Percentiles rank a stretch among this genome's conserved stretches.
Conservation (phyloP, 164 flowering plant species). For the Liquidambar formosana region DNA sequence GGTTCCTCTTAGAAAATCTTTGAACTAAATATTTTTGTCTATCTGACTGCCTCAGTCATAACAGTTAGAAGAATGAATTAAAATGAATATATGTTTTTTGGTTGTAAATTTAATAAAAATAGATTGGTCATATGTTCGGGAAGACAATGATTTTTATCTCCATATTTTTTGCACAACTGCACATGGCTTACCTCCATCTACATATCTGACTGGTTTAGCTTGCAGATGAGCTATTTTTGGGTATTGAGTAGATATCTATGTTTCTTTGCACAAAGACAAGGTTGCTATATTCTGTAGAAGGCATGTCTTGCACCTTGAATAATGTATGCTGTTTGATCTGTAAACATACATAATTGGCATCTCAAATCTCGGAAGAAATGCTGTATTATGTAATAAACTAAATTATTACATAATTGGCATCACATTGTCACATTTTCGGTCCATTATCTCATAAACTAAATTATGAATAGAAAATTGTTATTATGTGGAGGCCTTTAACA, state of each 20-base stretch:
- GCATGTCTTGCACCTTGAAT: no score
- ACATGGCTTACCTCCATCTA: background rate
- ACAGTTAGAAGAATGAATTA: background rate
- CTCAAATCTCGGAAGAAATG: no score
- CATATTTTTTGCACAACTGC: background rate
- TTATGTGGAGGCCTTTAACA: background rate
- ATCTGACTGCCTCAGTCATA: background rate
- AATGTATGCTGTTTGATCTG: background rate
- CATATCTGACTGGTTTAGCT: background rate
- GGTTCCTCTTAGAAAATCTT: slow-evolving; percentile 38
- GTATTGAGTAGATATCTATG: background rate
- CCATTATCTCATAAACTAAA: background rate
- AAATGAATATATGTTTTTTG: background rate
- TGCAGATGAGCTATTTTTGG: background rate
- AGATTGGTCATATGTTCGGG: background rate
- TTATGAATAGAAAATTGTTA: background rate
- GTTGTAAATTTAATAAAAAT: background rate
- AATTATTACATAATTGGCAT: no score
- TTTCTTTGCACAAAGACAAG: background rate
- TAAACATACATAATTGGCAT: no score
- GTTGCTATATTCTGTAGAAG: no score
- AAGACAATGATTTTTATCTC: background rate
- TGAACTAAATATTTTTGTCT: background rate
- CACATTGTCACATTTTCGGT: background rate
- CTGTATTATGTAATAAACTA: no score